Evolutionary conservation across 2,329 filamentous ascomycete genomes (phyloP).

Genomic region (Bipolaris sorokiniana): DNA sequence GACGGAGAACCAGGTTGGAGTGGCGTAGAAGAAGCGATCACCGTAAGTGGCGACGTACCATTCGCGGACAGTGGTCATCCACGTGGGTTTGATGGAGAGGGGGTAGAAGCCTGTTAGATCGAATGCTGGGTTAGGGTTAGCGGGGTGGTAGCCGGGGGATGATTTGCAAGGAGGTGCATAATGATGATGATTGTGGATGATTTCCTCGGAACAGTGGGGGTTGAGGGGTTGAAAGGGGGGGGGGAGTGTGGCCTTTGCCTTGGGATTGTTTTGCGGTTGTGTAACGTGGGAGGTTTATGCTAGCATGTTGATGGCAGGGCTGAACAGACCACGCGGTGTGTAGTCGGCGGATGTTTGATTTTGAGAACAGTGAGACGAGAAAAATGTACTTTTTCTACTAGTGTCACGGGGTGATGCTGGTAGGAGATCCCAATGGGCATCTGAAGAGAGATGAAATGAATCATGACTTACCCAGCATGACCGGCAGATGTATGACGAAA

Average conservation of each 20-base stretch:
- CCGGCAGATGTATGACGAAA: slow-evolving; percentile 66
- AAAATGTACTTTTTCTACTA: neutral
- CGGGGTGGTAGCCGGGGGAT: neutral
- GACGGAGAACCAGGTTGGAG: slow-evolving; percentile 65
- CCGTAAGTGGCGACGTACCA: slow-evolving; percentile 67
- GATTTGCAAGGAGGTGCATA: neutral
- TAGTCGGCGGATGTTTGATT: neutral
- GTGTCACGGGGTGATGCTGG: neutral
- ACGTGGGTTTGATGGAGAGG: slow-evolving; percentile 53
- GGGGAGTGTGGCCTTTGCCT: neutral
- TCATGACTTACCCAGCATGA: slow-evolving; percentile 61
- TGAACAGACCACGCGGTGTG: neutral
- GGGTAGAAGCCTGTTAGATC: slow-evolving; percentile 68
- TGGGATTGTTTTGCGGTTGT: neutral
- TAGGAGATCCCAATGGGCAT: neutral
- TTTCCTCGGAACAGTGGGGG: neutral
- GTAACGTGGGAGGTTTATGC: neutral
- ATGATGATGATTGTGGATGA: neutral
- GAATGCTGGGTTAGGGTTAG: slow-evolving; percentile 56
- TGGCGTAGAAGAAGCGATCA: slow-evolving; percentile 67
- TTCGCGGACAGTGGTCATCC: slow-evolving; percentile 58
- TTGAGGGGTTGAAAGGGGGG: too few species aligned
- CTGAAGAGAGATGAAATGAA: neutral
- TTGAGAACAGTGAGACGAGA: neutral
- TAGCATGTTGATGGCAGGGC: neutral